Evolutionary conservation across 2,329 filamentous ascomycete genomes (phyloP).

Genomic region (Aspergillus aculeatus): DNA sequence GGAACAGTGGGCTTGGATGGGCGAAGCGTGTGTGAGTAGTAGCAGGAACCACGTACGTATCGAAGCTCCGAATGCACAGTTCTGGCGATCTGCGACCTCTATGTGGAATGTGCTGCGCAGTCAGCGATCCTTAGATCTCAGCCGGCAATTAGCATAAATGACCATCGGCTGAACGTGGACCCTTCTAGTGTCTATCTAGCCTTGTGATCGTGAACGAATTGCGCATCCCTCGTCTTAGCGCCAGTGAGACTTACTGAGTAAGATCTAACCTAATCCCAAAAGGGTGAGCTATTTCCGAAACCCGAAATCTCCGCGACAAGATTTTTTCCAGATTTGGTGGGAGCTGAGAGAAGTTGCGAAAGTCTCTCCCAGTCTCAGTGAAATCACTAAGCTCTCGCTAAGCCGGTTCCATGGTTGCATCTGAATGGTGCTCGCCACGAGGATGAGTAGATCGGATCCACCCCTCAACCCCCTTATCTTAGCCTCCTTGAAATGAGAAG

Average conservation of each 20-base stretch:
- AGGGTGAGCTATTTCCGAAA: conserved; percentile 7
- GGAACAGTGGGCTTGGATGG: conserved; percentile 1
- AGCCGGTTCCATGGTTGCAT: conserved; percentile 17
- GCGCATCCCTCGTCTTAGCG: conserved; percentile 10
- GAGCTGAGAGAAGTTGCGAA: background rate
- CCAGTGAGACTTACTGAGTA: conserved; percentile 7
- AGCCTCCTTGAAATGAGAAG: conserved; percentile 2
- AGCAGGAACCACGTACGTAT: background rate
- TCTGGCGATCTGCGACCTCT: conserved; percentile 3
- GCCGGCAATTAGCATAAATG: background rate
- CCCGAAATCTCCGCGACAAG: conserved; percentile 12
- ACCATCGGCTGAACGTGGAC: background rate
- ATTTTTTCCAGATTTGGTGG: conserved; percentile 16
- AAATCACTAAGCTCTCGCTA: background rate
- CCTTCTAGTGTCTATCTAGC: background rate
- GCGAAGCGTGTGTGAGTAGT: background rate
- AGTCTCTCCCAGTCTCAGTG: background rate
- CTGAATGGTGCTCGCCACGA: conserved; percentile 19
- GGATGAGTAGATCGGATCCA: conserved; percentile 20
- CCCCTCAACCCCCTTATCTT: conserved; percentile 5
- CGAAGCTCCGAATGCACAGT: background rate
- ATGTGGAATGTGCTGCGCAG: conserved; percentile 3
- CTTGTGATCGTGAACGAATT: conserved; percentile 15
- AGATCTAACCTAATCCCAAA: conserved; percentile 5
- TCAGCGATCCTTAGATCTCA: conserved; percentile 1